A percentile compares a stretch with the other conserved stretches of the same genome.
phyloP scores from a whole-genome alignment of 208 protist species.

The Phytomonas sp. region DNA sequence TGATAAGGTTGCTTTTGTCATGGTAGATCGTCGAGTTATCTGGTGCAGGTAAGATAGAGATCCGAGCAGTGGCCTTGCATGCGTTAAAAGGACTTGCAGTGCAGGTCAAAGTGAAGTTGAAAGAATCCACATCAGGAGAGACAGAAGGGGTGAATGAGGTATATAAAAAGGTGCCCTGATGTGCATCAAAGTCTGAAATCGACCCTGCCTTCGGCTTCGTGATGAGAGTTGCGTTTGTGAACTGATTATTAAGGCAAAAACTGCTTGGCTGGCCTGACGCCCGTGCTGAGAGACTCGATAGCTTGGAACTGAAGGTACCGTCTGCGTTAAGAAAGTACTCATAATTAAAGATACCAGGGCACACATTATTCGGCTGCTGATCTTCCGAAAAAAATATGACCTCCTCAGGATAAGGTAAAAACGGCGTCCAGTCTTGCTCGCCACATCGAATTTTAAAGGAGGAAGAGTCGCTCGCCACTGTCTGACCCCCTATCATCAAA shows the following conservation, averaged over 20 bases:
- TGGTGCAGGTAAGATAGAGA: constrained; percentile 16
- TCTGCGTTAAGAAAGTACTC: constrained; percentile 26
- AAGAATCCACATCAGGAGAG: constrained; percentile 31
- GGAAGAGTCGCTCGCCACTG: neutral
- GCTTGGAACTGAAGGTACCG: constrained; percentile 18
- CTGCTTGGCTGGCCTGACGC: constrained; percentile 8
- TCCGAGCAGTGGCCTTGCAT: constrained; percentile 28
- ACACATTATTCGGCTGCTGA: constrained; percentile 9
- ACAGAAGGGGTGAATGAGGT: constrained; percentile 8
- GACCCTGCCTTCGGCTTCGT: constrained; percentile 7
- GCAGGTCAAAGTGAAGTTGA: constrained; percentile 54
- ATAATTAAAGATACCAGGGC: constrained; percentile 34
- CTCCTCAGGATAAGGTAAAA: neutral
- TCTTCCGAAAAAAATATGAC: neutral
- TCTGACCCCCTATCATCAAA: neutral
- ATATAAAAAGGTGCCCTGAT: constrained; percentile 40
- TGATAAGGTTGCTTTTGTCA: constrained; percentile 40
- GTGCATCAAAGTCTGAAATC: constrained; percentile 13
- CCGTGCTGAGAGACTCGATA: constrained; percentile 17
- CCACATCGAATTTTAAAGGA: neutral
- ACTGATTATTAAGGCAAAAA: constrained; percentile 9
- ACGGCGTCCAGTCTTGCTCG: neutral
- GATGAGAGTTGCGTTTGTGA: neutral
- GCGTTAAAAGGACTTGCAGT: constrained; percentile 6
- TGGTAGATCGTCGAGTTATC: constrained; percentile 32